Base-by-base conservation (phyloP, 768 basidiomycete genomes). In the Termitomyces sp. region DNA sequence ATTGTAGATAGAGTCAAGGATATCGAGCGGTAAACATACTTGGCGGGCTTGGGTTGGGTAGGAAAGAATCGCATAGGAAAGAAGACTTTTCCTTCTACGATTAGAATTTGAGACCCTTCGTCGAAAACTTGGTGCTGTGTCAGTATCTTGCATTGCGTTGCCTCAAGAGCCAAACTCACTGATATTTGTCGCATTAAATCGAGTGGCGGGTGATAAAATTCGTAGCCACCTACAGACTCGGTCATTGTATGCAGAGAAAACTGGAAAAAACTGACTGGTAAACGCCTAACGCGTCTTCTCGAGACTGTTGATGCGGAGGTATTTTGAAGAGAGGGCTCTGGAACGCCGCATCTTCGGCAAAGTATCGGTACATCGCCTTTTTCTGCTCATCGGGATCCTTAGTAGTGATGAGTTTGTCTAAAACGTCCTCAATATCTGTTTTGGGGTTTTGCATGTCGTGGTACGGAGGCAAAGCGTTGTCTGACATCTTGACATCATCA, bases 291-390 rank as follows among this genome's bases (percentile, higher is more conserved):
- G 88, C 71, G 20, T 71, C 69, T 18, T 82, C 78, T 52, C 85
- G 75, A 16, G 85, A 85, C 53, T 75, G 74, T n/a, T 78, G 74
- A 0, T 65, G 75, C 4, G 78, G 68, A 3, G 65, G 54, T 14
- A 87, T 78, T 42, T 70, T 66, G 72, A 79, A 86, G 27, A 87
- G 56, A 0, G 86, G 84, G 66, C 88, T 85, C 41, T 74, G 76
- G 65, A 88, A 83, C 2, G 71, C 75, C 26, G 82, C 84, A 59
- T 88, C 78, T 3, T 72, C 68, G 5, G 77, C 73, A 68, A 82
- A 82, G 63, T 83, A 86, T 47, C 72, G 78, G 13, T 65, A 66
- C 16, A 86, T 65, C 0, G 82, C 71, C 9, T 68, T 66, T 59
- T 77, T 74, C 61, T 87, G 80, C 2, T 76, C 67, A 36, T 81